A percentile compares a stretch with the other conserved stretches of the same genome.
Evolutionary conservation across 78 protist genomes (phyloP).

Genomic region (Polysphondylium violaceum): DNA sequence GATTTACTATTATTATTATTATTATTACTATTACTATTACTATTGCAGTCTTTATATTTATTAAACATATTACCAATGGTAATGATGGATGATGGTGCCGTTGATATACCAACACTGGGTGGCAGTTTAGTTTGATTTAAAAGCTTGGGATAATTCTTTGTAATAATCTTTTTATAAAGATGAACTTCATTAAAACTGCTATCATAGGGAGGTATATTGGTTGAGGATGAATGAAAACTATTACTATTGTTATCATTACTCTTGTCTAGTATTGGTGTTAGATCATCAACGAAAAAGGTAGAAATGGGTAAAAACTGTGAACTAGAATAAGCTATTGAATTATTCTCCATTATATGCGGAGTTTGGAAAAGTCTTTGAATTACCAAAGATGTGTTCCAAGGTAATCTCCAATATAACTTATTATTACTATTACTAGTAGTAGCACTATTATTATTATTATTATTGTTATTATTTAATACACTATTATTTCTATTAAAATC

Average conservation of each 20-base stretch:
- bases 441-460: too few relatives aligned
- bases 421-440: too few relatives aligned
- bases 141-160: not conserved
- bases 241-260: not conserved
- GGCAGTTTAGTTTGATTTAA: not conserved
- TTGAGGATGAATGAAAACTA: not conserved
- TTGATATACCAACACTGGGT: not conserved
- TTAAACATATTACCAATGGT: slow-evolving; percentile 7
- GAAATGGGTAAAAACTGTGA: slow-evolving; percentile 29
- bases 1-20: not conserved
- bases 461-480: too few relatives aligned
- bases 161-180: slow-evolving; percentile 2
- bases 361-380: slow-evolving; percentile 46
- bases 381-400: slow-evolving; percentile 15
- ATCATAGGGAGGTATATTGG: too few relatives aligned
- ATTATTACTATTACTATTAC: not conserved
- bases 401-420: slow-evolving; percentile 50
- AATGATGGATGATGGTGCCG: not conserved
- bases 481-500: not conserved
- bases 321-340: too few relatives aligned
- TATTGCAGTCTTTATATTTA: not conserved
- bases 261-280: not conserved
- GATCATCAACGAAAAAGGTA: slow-evolving; percentile 29
- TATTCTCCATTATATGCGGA: not conserved
- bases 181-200: not conserved